Evolutionary conservation across 2,329 filamentous ascomycete genomes (phyloP).

Genomic region (Pseudocercospora crystallina): DNA sequence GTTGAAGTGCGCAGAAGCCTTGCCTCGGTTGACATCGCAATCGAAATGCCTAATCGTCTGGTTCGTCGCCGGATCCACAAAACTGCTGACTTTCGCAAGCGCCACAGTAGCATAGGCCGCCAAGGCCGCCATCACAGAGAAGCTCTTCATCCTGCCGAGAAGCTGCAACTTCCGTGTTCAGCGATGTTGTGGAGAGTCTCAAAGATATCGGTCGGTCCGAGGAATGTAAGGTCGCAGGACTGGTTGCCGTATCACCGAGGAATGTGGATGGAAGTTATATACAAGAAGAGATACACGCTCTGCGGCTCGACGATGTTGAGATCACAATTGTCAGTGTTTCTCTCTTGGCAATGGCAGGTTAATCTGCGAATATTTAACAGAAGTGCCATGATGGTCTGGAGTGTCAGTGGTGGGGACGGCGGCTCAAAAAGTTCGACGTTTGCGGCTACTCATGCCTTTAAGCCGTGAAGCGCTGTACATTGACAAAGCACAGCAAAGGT

Average conservation of each 20-base stretch:
- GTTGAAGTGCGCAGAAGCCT: slow-evolving; percentile 42
- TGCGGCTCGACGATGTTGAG: no score
- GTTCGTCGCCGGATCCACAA: slow-evolving; percentile 29
- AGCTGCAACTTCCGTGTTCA: slow-evolving; percentile 20
- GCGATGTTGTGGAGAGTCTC: slow-evolving; percentile 9
- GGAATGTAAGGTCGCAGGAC: slow-evolving; percentile 11
- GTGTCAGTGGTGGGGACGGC: background rate
- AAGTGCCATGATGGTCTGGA: slow-evolving; percentile 4
- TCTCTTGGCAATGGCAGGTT: slow-evolving; percentile 1
- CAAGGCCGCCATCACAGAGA: slow-evolving; percentile 20
- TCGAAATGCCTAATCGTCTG: slow-evolving; percentile 40
- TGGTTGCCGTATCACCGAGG: slow-evolving; percentile 7
- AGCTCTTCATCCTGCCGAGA: slow-evolving; percentile 25
- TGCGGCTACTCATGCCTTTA: slow-evolving; percentile 4
- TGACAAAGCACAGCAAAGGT: slow-evolving; percentile 9
- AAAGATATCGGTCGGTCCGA: slow-evolving; percentile 12
- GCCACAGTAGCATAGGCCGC: slow-evolving; percentile 19
- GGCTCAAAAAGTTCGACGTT: slow-evolving; percentile 9
- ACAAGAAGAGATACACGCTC: background rate
- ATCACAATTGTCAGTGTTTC: no score
- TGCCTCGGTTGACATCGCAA: slow-evolving; percentile 41
- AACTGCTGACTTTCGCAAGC: slow-evolving; percentile 21
- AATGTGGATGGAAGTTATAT: slow-evolving; percentile 20
- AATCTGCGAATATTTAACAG: slow-evolving; percentile 6
- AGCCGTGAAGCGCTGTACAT: background rate